Percentiles rank a stretch among this genome's conserved stretches.
These are phyloP conservation scores for Adansonia rubrostipa DNA, from an alignment of 441 rosid genomes.

Conservation along the genomic window DNA sequence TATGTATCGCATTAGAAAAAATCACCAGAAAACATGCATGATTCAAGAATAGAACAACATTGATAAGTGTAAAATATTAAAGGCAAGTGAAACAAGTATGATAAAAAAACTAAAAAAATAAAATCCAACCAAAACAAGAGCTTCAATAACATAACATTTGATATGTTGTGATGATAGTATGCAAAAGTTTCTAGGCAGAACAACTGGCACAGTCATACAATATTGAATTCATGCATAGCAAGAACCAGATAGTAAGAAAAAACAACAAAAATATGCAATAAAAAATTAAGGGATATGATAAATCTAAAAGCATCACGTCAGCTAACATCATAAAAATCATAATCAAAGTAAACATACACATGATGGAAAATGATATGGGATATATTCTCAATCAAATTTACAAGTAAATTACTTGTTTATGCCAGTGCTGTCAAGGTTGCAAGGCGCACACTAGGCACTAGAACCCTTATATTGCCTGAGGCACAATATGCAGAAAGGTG, in stretches of 20 bases:
- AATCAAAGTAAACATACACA: background rate
- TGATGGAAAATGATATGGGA: background rate
- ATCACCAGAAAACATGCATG: background rate
- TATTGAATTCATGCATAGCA: background rate
- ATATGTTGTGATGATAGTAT: background rate
- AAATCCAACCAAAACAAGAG: constrained; percentile 1
- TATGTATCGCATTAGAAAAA: background rate
- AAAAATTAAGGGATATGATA: constrained; percentile 3
- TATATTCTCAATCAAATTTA: background rate
- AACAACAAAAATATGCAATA: background rate
- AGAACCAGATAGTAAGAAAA: background rate
- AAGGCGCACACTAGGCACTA: background rate
- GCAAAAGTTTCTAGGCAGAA: background rate
- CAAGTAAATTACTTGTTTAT: background rate
- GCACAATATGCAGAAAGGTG: background rate
- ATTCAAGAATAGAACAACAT: background rate
- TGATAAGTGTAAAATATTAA: background rate
- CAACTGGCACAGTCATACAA: background rate
- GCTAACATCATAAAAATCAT: background rate
- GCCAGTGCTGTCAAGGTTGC: background rate
- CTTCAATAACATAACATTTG: background rate
- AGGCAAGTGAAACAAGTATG: too few species aligned
- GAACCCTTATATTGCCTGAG: background rate
- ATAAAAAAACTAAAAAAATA: background rate
- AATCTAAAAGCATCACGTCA: constrained; percentile 6